phyloP scores from a whole-genome alignment of 148 eudicot species.

The Tetragonia tetragonoides region DNA sequence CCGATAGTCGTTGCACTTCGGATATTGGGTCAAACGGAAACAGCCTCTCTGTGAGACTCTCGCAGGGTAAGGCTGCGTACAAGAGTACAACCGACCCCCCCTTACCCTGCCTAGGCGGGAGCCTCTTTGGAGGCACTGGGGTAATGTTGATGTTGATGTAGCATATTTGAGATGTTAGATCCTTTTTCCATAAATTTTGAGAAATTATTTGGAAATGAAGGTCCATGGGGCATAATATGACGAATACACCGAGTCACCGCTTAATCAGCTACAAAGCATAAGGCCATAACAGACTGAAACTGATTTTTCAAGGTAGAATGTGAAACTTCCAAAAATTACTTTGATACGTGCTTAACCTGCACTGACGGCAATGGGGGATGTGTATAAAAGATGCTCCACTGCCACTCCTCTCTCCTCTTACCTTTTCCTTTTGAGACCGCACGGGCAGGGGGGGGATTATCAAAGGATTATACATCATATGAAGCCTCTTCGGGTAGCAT shows the following conservation, averaged over 20 bases:
- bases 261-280: not conserved
- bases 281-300: conserved; percentile 12
- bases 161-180: not conserved
- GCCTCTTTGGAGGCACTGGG: no score
- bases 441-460: not conserved
- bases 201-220: conserved; percentile 5
- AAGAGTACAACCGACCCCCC: no score
- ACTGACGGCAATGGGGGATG: not conserved
- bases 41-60: no score
- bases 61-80: no score
- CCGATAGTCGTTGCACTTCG: no score
- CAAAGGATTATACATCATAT: not conserved
- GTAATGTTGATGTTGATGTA: no score
- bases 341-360: not conserved
- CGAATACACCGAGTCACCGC: not conserved
- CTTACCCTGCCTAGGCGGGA: no score
- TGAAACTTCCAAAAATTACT: not conserved
- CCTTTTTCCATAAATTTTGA: not conserved
- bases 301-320: not conserved
- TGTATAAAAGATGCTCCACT: not conserved
- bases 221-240: not conserved
- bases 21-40: no score
- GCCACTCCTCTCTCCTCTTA: not conserved
- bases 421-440: not conserved
- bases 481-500: not conserved